Base-by-base conservation (phyloP, 495 filamentous ascomycete species). In the Lasiosphaeriaceae sp. region DNA sequence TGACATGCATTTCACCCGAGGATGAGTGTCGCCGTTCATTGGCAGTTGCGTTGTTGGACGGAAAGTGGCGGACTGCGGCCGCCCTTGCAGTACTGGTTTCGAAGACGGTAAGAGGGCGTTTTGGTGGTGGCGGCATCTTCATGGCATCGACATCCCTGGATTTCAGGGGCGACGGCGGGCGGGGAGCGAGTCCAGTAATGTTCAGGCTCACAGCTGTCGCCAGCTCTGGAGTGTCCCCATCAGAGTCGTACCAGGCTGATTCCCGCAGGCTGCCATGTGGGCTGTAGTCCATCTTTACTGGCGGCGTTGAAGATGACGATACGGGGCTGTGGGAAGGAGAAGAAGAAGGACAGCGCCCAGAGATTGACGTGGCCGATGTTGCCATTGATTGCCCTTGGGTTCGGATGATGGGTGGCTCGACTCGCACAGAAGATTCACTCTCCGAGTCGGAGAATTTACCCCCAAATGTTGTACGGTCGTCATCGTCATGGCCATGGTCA, bases 161-260 rank as follows among this genome's bases (percentile, higher is more conserved):
- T 7, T 39, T 44, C 22, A 56, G 20, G 4, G 23, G 35, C 9
- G 43, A 21, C 22, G 48, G 47, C 17, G 49, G 55, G 20, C 50
- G 56, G 19, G 50, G 49, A 14, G 35, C 39, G 7, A 21, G 4
- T n/a, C 20, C 39, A 19, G 19, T 14, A 14, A 17, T 34, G 21
- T 44, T 49, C 4, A 22, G 20, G 43, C 23, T 55, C 26, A 44
- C 41, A 24, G 24, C 22, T 39, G 22, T 50, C 4, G 6, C 31
- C 16, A 52, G 31, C 3, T 35, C 41, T 7, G 43, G 23, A 29
- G 41, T 17, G 16, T 41, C 21, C 11, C 68, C 67, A 8, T 74
- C 69, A 20, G 60, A 60, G 39, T 74, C 70, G 31, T 65, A 69
- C 73, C 73, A 76, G 19, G 62, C 71, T 34, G 65, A 55, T 11